Percentiles rank a stretch among this genome's conserved stretches.
phyloP scores from a whole-genome alignment of 495 filamentous ascomycete genomes.

The Hypoxylon fuscum region DNA sequence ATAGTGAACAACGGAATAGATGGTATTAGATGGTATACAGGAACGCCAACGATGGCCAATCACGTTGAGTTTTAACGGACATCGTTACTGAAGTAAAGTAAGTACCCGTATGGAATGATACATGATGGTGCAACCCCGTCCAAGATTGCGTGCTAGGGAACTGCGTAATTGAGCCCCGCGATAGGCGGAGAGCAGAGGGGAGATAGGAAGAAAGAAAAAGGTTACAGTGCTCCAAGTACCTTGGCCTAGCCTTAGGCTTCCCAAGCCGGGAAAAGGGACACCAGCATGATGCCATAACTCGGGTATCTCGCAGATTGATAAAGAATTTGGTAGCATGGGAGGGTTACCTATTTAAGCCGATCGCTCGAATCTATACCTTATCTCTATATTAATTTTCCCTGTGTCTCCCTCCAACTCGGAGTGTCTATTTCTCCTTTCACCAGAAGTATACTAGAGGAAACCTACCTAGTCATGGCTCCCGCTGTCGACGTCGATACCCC shows the following conservation, averaged over 20 bases:
- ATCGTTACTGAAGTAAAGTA: conserved; percentile 1
- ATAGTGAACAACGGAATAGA: conserved; percentile 5
- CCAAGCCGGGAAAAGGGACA: conserved; percentile 11
- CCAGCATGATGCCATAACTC: conserved; percentile 31
- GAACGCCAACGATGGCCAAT: conserved; percentile 11
- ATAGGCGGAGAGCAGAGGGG: conserved; percentile 30
- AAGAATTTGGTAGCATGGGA: conserved; percentile 9
- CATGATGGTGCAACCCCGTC: conserved; percentile 32
- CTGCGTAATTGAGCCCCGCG: conserved; percentile 35
- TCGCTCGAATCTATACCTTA: conserved; percentile 18
- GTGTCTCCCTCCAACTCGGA: conserved; percentile 12
- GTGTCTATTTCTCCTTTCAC: background rate
- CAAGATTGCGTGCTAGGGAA: conserved; percentile 39
- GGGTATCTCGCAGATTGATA: conserved; percentile 29
- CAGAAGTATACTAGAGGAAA: conserved; percentile 17
- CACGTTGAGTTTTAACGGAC: background rate
- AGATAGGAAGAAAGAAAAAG: conserved; percentile 33
- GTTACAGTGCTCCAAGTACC: conserved; percentile 19
- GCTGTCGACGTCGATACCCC: conserved; percentile 32
- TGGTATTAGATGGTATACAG: too few species aligned
- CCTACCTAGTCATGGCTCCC: conserved; percentile 40
- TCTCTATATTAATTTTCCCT: conserved; percentile 11
- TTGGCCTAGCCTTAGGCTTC: conserved; percentile 24
- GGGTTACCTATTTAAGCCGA: conserved; percentile 23
- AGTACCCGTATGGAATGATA: conserved; percentile 21